These are phyloP conservation scores for Trifolium subterraneum DNA, from an alignment of 306 rosid species.

Conservation along the genomic window DNA sequence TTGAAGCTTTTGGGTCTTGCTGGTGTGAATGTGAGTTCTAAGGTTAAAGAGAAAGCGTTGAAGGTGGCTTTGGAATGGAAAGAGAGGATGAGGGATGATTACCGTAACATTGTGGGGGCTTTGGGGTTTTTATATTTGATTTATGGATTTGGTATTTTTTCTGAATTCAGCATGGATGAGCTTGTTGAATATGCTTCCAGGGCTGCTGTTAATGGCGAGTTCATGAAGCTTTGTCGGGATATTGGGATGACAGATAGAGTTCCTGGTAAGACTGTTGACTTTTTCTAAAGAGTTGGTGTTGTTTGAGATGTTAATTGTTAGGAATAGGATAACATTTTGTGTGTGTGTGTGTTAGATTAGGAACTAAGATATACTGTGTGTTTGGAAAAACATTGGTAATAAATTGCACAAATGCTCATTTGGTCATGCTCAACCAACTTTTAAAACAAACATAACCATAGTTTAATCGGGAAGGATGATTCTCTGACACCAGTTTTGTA, in stretches of 20 bases:
- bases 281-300: background rate
- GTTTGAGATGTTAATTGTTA: constrained; percentile 21
- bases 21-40: constrained; percentile 45
- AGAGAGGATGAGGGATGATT: constrained; percentile 43
- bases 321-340: background rate
- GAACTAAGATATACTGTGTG: constrained; percentile 24
- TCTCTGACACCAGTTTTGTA: background rate
- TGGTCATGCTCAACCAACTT: background rate
- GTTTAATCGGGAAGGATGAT: background rate
- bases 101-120: constrained; percentile 46
- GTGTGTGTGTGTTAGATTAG: background rate
- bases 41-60: constrained; percentile 59
- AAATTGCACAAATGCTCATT: background rate
- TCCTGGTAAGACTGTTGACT: constrained; percentile 45
- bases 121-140: constrained; percentile 71
- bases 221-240: constrained; percentile 52
- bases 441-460: background rate
- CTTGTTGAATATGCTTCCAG: constrained; percentile 53
- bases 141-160: constrained; percentile 58
- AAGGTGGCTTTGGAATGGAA: constrained; percentile 62
- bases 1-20: constrained; percentile 58
- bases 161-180: constrained; percentile 58
- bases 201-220: constrained; percentile 53
- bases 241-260: constrained; percentile 52
- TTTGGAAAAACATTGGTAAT: background rate